Conservation (phyloP, 805 yeast species). For the Schwanniomyces occidentalis region DNA sequence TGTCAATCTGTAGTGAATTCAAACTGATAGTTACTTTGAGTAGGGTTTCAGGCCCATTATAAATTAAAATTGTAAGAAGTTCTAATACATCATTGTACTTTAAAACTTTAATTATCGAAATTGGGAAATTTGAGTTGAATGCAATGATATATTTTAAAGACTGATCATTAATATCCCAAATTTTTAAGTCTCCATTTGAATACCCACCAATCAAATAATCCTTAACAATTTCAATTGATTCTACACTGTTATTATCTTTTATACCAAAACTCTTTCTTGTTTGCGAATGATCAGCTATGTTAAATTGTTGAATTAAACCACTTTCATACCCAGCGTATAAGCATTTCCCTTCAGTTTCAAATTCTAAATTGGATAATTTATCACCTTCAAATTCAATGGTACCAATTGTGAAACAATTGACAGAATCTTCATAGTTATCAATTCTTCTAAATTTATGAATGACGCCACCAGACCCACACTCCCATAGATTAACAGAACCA, state of each 20-base stretch:
- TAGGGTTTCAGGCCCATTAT: slow-evolving; percentile 29
- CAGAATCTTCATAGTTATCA: slow-evolving; percentile 17
- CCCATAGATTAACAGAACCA: slow-evolving; percentile 66
- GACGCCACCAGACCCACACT: slow-evolving; percentile 56
- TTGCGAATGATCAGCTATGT: slow-evolving; percentile 17
- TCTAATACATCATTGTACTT: slow-evolving; percentile 2
- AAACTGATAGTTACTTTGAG: slow-evolving; percentile 12
- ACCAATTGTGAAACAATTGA: slow-evolving; percentile 15
- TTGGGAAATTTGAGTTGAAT: slow-evolving; percentile 7
- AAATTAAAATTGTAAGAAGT: slow-evolving; percentile 9
- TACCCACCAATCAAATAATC: slow-evolving; percentile 21
- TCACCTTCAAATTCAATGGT: slow-evolving; percentile 2
- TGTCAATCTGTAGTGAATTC: slow-evolving; percentile 4
- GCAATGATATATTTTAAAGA: slow-evolving; percentile 1
- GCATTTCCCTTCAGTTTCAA: slow-evolving; percentile 47
- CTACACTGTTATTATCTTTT: slow-evolving; percentile 11
- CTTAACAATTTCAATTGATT: slow-evolving; percentile 10
- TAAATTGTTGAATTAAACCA: slow-evolving; percentile 30
- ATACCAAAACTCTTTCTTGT: slow-evolving; percentile 6
- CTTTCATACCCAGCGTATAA: slow-evolving; percentile 45
- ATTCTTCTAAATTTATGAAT: slow-evolving; percentile 37
- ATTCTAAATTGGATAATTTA: slow-evolving; percentile 29
- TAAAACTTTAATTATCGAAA: slow-evolving; percentile 3
- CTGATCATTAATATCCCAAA: slow-evolving; percentile 11
- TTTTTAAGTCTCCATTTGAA: slow-evolving; percentile 15